Conservation (phyloP, 2,329 filamentous ascomycete genomes). For the Fusarium redolens region DNA sequence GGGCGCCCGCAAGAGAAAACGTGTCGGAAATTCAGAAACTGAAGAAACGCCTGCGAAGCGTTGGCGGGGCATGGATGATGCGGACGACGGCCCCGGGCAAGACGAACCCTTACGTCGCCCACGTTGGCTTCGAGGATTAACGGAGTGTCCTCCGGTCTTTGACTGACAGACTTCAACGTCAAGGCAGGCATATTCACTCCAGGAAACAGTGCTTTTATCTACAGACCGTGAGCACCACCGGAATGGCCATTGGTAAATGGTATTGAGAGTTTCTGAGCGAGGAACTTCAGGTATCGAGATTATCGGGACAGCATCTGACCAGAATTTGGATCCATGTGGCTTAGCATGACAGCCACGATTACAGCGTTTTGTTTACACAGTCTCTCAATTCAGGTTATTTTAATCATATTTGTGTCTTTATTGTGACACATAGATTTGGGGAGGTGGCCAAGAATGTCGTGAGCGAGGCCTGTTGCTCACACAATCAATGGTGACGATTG, state of each 20-base stretch:
- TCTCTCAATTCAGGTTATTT: too few species aligned
- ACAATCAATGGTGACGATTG: too few species aligned
- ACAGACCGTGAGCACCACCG: accelerated
- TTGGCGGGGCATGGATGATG: too few species aligned
- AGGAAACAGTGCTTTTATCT: background rate
- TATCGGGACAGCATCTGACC: background rate
- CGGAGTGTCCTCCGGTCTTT: background rate
- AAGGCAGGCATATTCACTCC: accelerated
- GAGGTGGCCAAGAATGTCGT: too few species aligned
- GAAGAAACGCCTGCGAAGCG: background rate
- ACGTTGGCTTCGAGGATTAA: background rate
- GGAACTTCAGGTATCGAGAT: background rate
- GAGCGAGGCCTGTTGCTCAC: too few species aligned
- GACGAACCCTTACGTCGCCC: background rate
- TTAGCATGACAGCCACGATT: too few species aligned
- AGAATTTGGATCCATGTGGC: background rate
- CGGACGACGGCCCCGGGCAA: background rate
- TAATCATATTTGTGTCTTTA: too few species aligned
- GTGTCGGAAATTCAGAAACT: accelerated
- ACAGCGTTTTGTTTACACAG: background rate
- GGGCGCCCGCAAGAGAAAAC: background rate
- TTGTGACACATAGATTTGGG: too few species aligned
- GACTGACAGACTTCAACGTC: background rate
- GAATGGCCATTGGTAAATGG: background rate
- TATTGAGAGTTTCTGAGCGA: background rate